Evolutionary conservation across 2,329 filamentous ascomycete genomes (phyloP).

Genomic region (Eutypa lata): DNA sequence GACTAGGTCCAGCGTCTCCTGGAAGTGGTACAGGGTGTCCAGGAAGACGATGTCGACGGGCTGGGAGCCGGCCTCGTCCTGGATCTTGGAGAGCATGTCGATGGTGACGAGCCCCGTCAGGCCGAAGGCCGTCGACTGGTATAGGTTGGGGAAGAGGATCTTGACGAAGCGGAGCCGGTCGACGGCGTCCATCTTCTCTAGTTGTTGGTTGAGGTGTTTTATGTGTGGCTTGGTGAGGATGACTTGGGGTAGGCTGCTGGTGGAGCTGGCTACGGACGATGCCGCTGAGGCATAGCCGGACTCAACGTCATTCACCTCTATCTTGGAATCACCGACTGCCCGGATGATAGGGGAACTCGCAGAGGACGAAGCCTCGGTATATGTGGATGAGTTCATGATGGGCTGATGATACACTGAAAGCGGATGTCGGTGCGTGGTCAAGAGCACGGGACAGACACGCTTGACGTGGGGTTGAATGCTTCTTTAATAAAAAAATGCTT

Average conservation of each 20-base stretch:
- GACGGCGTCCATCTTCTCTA: constrained; percentile 83
- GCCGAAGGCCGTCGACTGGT: constrained; percentile 81
- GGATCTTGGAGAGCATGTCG: constrained; percentile 79
- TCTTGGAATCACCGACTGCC: constrained; percentile 32
- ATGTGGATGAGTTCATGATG: constrained; percentile 17
- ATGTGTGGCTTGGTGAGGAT: constrained; percentile 86
- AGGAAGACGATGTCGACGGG: constrained; percentile 72
- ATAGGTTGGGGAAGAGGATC: constrained; percentile 84
- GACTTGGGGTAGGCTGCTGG: constrained; percentile 66
- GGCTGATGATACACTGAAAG: not conserved
- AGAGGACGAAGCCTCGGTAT: constrained; percentile 36
- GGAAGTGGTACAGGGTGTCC: constrained; percentile 80
- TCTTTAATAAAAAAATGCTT: not conserved
- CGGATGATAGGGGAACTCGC: constrained; percentile 28
- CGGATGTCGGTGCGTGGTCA: constrained; percentile 1
- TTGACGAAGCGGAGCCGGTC: constrained; percentile 93
- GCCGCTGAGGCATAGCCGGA: constrained; percentile 77
- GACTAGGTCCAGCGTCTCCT: constrained; percentile 71
- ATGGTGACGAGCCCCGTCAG: constrained; percentile 77
- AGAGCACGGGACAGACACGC: not conserved
- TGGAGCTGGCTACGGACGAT: constrained; percentile 60
- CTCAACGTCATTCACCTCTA: constrained; percentile 51
- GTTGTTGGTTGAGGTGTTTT: constrained; percentile 83
- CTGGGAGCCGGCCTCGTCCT: constrained; percentile 59
- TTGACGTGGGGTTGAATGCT: not conserved